Conservation (phyloP, 2,329 filamentous ascomycete species). For the Talaromyces sp. region DNA sequence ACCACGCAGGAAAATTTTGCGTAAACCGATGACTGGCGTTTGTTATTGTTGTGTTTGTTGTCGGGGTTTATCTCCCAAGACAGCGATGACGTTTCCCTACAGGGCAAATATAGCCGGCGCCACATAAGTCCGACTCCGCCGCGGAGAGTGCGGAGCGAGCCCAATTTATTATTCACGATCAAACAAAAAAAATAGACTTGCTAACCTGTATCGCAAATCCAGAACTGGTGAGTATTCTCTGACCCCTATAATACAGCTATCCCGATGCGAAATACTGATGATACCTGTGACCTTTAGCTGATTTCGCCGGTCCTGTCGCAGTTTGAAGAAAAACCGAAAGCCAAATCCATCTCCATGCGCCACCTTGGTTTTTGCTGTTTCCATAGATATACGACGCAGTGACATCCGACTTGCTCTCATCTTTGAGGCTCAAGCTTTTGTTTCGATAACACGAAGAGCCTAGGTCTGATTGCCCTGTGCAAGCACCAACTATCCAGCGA, state of each 20-base stretch:
- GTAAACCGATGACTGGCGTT: not conserved
- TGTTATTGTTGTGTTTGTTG: not conserved
- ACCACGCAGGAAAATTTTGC: not conserved
- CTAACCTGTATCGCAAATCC: not conserved
- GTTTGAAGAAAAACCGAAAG: not conserved
- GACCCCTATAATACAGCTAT: not conserved
- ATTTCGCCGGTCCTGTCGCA: not conserved
- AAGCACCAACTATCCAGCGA: not conserved
- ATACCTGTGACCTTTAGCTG: not conserved
- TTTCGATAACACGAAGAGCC: not conserved
- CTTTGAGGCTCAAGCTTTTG: not conserved
- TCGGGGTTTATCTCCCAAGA: conserved; percentile 2
- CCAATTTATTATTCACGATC: not conserved
- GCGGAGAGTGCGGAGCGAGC: not conserved
- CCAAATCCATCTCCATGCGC: conserved; percentile 13
- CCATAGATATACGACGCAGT: conserved; percentile 19
- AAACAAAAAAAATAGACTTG: not conserved
- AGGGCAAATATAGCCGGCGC: conserved; percentile 8
- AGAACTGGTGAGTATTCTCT: not conserved
- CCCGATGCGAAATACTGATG: not conserved
- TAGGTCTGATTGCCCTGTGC: not conserved
- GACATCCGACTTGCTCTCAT: conserved; percentile 6
- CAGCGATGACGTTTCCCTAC: conserved; percentile 4
- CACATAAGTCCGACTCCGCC: conserved; percentile 9
- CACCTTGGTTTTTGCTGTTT: conserved; percentile 19